Percentiles rank a stretch among this genome's conserved stretches.
Conservation (phyloP, 192 early-diverging fungal genomes). For the Gigaspora rosea region DNA sequence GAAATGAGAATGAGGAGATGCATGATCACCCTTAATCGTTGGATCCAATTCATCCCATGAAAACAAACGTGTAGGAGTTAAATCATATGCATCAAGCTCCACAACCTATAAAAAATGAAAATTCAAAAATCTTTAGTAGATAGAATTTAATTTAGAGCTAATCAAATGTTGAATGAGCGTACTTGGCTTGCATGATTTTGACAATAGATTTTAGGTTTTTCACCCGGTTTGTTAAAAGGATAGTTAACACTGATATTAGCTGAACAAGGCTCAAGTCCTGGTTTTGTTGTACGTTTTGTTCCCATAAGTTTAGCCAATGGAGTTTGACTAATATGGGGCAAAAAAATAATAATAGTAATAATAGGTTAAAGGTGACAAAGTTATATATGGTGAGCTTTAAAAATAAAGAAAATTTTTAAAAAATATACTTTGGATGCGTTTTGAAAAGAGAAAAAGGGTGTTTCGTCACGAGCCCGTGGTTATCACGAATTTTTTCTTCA, state of each 20-base stretch:
- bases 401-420: too few species aligned
- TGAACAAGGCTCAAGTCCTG: constrained; percentile 69
- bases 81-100: constrained; percentile 65
- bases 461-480: constrained; percentile 68
- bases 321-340: constrained; percentile 48
- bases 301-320: constrained; percentile 63
- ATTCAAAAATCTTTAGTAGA: constrained; percentile 3
- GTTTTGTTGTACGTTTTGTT: constrained; percentile 54
- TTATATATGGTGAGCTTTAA: too few species aligned
- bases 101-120: constrained; percentile 49
- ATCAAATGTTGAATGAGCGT: background rate
- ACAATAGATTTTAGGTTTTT: constrained; percentile 63
- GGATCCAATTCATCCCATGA: constrained; percentile 66
- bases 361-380: too few species aligned
- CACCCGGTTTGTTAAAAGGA: constrained; percentile 59
- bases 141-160: background rate
- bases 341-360: too few species aligned
- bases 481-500: constrained; percentile 63
- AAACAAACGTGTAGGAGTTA: constrained; percentile 61
- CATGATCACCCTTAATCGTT: constrained; percentile 61
- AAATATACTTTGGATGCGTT: constrained; percentile 56
- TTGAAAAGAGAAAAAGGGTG: constrained; percentile 68
- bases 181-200: constrained; percentile 70
- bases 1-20: constrained; percentile 70
- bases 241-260: constrained; percentile 58